A percentile compares a stretch with the other conserved stretches of the same genome.
These are phyloP conservation scores for Phytophthora sp. DNA, from an alignment of 352 stramenopile species.

Conservation along the genomic window DNA sequence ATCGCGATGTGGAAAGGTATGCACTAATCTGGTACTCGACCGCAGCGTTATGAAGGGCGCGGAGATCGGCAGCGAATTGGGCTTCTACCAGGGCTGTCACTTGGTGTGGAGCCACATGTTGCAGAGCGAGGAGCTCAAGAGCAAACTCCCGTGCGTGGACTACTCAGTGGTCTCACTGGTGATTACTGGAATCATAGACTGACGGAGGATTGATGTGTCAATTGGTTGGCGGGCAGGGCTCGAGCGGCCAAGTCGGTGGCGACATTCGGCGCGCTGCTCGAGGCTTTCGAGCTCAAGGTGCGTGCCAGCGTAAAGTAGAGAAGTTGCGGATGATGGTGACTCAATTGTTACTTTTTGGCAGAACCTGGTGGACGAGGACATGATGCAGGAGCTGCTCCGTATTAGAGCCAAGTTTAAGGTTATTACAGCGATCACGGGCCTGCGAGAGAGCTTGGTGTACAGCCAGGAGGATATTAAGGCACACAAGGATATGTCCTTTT, in stretches of 20 bases:
- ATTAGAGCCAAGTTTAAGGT: constrained; percentile 89
- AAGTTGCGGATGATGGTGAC: not conserved
- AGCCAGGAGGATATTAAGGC: constrained; percentile 67
- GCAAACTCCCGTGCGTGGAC: constrained; percentile 52
- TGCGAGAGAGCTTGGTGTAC: constrained; percentile 68
- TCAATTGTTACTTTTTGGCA: constrained; percentile 25
- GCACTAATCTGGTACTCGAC: constrained; percentile 6
- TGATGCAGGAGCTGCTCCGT: constrained; percentile 68
- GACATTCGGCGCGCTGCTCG: constrained; percentile 59
- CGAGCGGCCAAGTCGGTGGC: constrained; percentile 66
- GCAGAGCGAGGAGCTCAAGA: constrained; percentile 37
- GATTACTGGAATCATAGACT: constrained; percentile 8
- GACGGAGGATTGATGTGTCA: not conserved
- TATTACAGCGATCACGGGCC: constrained; percentile 63
- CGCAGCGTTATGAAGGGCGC: constrained; percentile 74
- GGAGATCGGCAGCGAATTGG: constrained; percentile 83
- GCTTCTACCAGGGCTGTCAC: constrained; percentile 85
- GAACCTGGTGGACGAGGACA: constrained; percentile 84
- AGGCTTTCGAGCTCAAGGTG: constrained; percentile 75
- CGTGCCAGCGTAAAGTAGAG: not conserved
- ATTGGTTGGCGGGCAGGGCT: constrained; percentile 34
- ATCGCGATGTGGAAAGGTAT: not conserved
- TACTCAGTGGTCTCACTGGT: not conserved
- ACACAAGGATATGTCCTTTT: constrained; percentile 90
- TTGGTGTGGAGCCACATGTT: constrained; percentile 71